Conservation (phyloP, 352 stramenopile genomes). For the Phytophthora pluvialis region DNA sequence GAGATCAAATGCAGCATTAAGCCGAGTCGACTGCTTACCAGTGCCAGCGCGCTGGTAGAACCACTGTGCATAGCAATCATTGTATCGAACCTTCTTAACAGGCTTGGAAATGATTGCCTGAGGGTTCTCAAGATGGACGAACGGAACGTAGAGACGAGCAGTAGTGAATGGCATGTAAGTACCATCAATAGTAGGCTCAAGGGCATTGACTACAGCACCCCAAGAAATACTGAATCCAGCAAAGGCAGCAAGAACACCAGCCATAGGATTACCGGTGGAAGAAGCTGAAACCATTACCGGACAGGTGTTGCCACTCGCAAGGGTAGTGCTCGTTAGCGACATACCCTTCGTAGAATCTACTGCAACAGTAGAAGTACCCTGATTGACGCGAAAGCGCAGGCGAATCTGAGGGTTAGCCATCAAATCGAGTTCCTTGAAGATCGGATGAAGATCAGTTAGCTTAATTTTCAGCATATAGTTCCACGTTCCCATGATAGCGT, state of each 20-base stretch:
- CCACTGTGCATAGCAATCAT: slow-evolving; percentile 9
- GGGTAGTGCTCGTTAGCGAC: slow-evolving; percentile 6
- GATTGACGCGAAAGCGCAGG: slow-evolving; percentile 7
- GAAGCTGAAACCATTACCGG: neutral
- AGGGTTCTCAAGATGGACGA: slow-evolving; percentile 5
- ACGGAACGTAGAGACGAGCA: too few species aligned
- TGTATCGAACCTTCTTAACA: slow-evolving; percentile 14
- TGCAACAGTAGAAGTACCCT: neutral
- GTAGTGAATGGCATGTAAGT: too few species aligned
- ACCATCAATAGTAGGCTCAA: neutral
- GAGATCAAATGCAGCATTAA: neutral
- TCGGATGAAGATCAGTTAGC: neutral
- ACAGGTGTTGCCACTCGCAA: neutral
- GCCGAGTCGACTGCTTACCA: slow-evolving; percentile 1
- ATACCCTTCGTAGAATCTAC: neutral
- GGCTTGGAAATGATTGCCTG: slow-evolving; percentile 16
- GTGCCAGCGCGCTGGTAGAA: slow-evolving; percentile 8
- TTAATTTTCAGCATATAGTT: slow-evolving; percentile 17
- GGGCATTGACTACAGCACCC: too few species aligned
- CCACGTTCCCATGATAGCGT: slow-evolving; percentile 10
- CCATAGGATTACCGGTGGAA: slow-evolving; percentile 4
- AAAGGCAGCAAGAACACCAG: neutral
- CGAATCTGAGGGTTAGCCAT: slow-evolving; percentile 19
- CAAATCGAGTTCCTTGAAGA: slow-evolving; percentile 7
- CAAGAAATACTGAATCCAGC: neutral